Conservation (phyloP, 371 early-diverging fungal species). For the Synchytrium microbalum region DNA sequence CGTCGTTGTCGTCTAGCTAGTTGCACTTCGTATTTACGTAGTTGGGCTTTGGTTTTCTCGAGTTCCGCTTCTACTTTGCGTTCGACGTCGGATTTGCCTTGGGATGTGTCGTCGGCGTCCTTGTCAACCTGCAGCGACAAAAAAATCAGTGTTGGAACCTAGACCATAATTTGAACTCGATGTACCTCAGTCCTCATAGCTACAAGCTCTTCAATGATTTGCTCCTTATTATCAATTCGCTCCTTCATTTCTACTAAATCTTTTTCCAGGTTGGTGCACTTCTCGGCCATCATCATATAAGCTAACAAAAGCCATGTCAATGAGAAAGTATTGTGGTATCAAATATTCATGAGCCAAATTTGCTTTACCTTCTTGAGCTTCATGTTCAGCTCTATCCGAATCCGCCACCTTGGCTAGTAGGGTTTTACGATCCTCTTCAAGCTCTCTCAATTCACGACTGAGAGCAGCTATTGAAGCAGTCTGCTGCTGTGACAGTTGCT, state of each 20-base stretch:
- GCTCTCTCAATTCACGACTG: constrained; percentile 12
- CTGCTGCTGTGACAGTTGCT: constrained; percentile 22
- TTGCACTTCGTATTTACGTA: constrained; percentile 21
- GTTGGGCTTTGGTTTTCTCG: constrained; percentile 21
- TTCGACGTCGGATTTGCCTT: constrained; percentile 19
- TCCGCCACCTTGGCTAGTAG: neutral
- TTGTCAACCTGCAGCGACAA: neutral
- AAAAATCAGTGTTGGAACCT: neutral
- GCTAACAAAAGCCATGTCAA: too few species aligned
- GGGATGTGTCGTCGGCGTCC: neutral
- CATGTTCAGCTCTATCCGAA: neutral
- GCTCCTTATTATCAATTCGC: constrained; percentile 11
- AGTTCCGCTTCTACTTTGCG: constrained; percentile 17
- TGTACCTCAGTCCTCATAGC: neutral
- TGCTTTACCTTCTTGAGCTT: constrained; percentile 1
- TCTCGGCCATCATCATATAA: neutral
- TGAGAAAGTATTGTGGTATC: too few species aligned
- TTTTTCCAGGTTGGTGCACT: neutral
- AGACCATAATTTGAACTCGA: neutral
- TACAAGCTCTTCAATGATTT: constrained; percentile 15
- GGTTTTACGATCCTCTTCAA: constrained; percentile 6
- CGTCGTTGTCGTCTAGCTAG: neutral
- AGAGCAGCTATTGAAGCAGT: constrained; percentile 12
- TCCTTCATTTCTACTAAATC: constrained; percentile 8
- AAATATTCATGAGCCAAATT: too few species aligned